phyloP scores from a whole-genome alignment of 2,329 filamentous ascomycete genomes.

The Myriosclerotinia duriaeana region DNA sequence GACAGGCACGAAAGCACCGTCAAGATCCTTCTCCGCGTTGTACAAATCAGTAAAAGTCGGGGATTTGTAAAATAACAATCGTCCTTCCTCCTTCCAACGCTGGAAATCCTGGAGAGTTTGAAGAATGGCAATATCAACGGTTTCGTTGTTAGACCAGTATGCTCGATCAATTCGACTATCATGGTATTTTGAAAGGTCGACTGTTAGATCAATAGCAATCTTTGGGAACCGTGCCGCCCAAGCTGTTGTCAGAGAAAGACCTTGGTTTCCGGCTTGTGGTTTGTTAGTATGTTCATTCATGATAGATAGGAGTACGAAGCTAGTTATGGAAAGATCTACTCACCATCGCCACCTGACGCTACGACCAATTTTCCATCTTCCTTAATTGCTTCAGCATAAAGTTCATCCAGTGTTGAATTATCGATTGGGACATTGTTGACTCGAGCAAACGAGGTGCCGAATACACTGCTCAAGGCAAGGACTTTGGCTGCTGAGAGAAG shows the following conservation, averaged over 20 bases:
- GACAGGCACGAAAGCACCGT: conserved; percentile 1
- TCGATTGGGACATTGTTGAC: not conserved
- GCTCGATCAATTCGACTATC: conserved; percentile 50
- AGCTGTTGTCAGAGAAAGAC: not conserved
- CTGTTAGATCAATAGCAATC: conserved; percentile 40
- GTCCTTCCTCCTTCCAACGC: conserved; percentile 46
- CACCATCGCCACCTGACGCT: conserved; percentile 12
- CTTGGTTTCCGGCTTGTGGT: not conserved
- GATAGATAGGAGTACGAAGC: not conserved
- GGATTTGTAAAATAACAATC: conserved; percentile 9
- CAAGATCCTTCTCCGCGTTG: conserved; percentile 1
- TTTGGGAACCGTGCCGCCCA: conserved; percentile 11
- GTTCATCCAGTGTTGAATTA: not conserved
- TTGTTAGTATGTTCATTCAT: not conserved
- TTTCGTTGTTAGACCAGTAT: conserved; percentile 43
- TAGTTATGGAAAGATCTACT: not conserved
- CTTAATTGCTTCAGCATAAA: not conserved
- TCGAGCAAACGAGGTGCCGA: not conserved
- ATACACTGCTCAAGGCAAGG: conserved; percentile 10
- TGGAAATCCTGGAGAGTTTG: conserved; percentile 54
- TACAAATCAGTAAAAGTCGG: not conserved
- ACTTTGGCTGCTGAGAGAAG: not conserved
- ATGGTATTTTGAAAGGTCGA: conserved; percentile 57
- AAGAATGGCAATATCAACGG: conserved; percentile 49
- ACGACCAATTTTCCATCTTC: conserved; percentile 11